These are phyloP conservation scores for Rossbeevera mucosa DNA, from an alignment of 768 basidiomycete genomes.

Conservation along the genomic window DNA sequence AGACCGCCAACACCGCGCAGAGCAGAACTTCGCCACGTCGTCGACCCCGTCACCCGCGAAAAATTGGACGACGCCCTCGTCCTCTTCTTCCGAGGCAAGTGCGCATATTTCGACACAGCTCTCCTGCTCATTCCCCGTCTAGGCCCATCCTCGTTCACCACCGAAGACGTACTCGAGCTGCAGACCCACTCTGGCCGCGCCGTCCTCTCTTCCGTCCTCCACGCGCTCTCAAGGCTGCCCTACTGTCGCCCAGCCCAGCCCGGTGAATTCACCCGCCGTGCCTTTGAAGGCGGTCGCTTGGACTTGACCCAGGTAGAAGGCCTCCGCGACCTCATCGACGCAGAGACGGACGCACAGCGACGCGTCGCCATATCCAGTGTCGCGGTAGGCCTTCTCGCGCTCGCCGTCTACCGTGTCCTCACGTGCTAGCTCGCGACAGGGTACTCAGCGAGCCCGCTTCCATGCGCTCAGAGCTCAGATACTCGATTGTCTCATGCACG, in stretches of 20 bases:
- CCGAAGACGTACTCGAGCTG: conserved; percentile 76
- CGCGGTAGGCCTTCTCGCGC: conserved; percentile 44
- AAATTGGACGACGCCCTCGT: conserved; percentile 76
- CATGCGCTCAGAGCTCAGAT: conserved; percentile 62
- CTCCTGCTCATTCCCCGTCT: conserved; percentile 2
- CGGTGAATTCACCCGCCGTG: conserved; percentile 86
- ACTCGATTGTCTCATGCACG: conserved; percentile 66
- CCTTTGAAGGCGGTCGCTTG: conserved; percentile 73
- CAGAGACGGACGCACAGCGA: conserved; percentile 82
- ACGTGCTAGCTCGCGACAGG: conserved; percentile 41
- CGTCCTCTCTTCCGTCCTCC: conserved; percentile 65
- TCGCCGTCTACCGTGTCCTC: neutral
- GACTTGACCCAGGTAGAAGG: conserved; percentile 91
- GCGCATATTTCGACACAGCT: too few species aligned
- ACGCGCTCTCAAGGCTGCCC: conserved; percentile 55
- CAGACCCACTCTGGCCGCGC: conserved; percentile 87
- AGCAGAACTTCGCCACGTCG: conserved; percentile 64
- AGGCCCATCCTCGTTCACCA: conserved; percentile 82
- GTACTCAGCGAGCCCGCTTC: conserved; percentile 53
- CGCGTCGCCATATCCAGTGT: conserved; percentile 65
- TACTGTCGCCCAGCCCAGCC: conserved; percentile 74
- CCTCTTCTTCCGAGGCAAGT: conserved; percentile 74
- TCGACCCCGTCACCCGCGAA: conserved; percentile 57
- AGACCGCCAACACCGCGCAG: conserved; percentile 53
- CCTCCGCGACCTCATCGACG: conserved; percentile 79